Percentiles rank a stretch among this genome's conserved stretches.
phyloP scores from a whole-genome alignment of 148 eudicot genomes.

The Chenopodium quinoa region DNA sequence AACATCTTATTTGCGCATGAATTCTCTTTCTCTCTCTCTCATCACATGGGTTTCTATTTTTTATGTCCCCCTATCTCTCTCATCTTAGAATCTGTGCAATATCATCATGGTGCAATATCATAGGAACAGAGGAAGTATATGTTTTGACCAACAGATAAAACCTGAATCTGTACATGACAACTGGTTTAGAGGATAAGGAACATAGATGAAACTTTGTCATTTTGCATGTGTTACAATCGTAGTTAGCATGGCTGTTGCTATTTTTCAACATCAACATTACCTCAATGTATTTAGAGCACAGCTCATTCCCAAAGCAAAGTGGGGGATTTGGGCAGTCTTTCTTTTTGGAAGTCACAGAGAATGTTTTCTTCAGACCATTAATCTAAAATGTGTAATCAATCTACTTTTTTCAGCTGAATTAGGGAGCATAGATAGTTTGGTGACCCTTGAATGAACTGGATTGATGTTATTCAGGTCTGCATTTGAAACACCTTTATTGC shows the following conservation, averaged over 20 bases:
- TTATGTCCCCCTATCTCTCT: too few relatives aligned
- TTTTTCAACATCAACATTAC: background rate
- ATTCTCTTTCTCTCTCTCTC: background rate
- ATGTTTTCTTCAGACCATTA: background rate
- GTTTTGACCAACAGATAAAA: background rate
- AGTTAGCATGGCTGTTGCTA: background rate
- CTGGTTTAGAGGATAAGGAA: background rate
- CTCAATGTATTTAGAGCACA: background rate
- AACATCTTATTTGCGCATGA: background rate
- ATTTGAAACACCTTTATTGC: background rate
- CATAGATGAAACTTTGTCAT: background rate
- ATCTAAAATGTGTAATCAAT: background rate
- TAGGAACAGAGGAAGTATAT: too few relatives aligned
- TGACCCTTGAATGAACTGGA: background rate
- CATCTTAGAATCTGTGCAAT: too few relatives aligned
- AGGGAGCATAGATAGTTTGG: background rate
- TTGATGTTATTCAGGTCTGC: slow-evolving; percentile 1
- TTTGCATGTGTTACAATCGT: background rate
- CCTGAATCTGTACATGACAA: background rate
- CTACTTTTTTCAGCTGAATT: background rate
- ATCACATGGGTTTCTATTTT: too few relatives aligned
- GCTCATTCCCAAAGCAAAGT: background rate
- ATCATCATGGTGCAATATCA: too few relatives aligned
- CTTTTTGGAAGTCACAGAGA: background rate
- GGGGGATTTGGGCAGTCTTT: background rate